Percentiles rank a stretch among this genome's conserved stretches.
Conservation (phyloP, 345 rosid genomes). For the Salix arbutifolia region DNA sequence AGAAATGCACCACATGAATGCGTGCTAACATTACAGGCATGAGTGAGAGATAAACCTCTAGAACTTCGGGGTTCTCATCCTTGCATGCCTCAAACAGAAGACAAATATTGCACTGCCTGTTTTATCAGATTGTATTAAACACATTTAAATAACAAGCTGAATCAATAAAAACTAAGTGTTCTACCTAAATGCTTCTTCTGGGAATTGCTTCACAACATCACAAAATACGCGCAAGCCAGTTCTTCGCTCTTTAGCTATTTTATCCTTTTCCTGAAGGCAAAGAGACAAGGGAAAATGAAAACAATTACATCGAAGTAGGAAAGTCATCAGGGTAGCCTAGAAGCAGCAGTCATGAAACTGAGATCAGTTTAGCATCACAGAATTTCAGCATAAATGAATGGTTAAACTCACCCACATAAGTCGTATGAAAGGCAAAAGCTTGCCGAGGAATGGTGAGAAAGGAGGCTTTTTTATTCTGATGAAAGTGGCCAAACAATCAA, state of each 20-base stretch:
- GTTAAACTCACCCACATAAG: conserved; percentile 13
- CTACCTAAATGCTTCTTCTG: conserved; percentile 7
- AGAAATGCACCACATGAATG: neutral
- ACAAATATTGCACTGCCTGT: neutral
- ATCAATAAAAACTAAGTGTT: neutral
- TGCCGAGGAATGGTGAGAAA: conserved; percentile 6
- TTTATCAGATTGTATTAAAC: neutral
- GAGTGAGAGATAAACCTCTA: neutral
- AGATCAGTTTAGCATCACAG: neutral
- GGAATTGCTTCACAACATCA: conserved; percentile 1
- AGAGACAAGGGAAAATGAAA: neutral
- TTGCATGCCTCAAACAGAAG: conserved; percentile 1
- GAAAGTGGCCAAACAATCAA: conserved; percentile 7
- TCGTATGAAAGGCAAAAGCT: neutral
- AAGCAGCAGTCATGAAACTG: neutral
- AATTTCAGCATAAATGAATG: neutral
- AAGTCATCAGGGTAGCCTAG: neutral
- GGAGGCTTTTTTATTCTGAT: conserved; percentile 1
- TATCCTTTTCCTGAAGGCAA: conserved; percentile 2
- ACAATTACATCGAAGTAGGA: neutral
- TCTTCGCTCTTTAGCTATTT: conserved; percentile 3
- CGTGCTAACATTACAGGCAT: neutral
- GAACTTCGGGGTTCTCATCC: conserved; percentile 6
- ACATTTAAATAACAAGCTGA: neutral
- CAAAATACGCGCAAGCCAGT: conserved; percentile 5